Conservation (phyloP, 345 rosid genomes). For the Lumnitzera littorea region DNA sequence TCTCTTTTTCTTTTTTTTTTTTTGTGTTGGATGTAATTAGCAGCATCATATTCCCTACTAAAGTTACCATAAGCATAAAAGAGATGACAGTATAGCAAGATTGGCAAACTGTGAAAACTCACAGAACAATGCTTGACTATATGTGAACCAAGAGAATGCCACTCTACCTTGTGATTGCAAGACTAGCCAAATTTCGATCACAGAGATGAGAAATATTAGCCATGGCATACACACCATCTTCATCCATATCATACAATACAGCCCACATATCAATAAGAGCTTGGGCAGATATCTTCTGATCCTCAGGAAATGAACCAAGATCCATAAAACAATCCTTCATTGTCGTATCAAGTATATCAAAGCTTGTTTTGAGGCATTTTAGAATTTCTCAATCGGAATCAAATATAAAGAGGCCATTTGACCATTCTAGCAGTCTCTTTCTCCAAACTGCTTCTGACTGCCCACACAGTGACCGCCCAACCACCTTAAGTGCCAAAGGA, state of each 20-base stretch:
- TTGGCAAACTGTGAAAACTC: constrained; percentile 6
- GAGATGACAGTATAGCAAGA: no score
- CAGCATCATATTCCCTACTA: no score
- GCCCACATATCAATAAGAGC: constrained; percentile 14
- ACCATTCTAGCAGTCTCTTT: constrained; percentile 1
- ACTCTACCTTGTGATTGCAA: constrained; percentile 10
- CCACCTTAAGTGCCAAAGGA: constrained; percentile 17
- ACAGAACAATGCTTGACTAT: constrained; percentile 16
- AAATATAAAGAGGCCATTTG: constrained; percentile 1
- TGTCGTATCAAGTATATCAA: constrained; percentile 11
- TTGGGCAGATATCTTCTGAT: constrained; percentile 9
- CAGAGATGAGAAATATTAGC: constrained; percentile 7
- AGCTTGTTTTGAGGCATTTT: constrained; percentile 13
- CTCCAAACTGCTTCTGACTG: constrained; percentile 8
- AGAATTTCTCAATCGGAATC: constrained; percentile 3
- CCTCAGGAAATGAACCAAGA: constrained; percentile 7
- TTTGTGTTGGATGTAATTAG: no score
- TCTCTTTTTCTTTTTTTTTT: no score
- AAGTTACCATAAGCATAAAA: no score
- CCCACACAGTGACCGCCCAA: constrained; percentile 14
- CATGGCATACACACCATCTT: constrained; percentile 4
- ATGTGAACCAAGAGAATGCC: background rate
- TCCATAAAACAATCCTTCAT: constrained; percentile 13
- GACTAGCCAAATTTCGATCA: constrained; percentile 6
- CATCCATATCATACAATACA: constrained; percentile 8